phyloP scores from a whole-genome alignment of 2,329 filamentous ascomycete species.

The Simplicillium sp. region DNA sequence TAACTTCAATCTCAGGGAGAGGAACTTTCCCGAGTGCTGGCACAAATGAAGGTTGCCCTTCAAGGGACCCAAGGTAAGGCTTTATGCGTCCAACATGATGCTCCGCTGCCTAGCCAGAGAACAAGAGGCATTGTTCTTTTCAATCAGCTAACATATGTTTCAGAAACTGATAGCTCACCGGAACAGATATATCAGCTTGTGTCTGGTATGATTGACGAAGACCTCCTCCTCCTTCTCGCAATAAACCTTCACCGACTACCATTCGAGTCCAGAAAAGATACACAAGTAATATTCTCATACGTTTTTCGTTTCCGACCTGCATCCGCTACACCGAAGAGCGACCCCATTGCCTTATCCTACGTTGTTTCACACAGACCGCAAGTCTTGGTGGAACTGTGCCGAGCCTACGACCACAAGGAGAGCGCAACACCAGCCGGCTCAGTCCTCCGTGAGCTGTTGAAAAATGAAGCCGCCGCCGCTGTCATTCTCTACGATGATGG shows the following conservation, averaged over 20 bases:
- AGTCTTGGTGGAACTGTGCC: constrained; percentile 79
- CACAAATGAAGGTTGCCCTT: constrained; percentile 85
- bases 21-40: constrained; percentile 75
- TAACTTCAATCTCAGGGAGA: constrained; percentile 52
- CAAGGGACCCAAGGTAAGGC: constrained; percentile 79
- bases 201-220: constrained; percentile 76
- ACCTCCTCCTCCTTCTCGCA: constrained; percentile 77
- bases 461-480: constrained; percentile 83
- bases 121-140: not conserved
- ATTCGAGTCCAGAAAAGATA: constrained; percentile 94
- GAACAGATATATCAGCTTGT: constrained; percentile 85
- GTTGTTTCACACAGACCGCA: constrained; percentile 80
- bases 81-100: too few species aligned
- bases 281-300: constrained; percentile 91
- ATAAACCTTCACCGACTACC: constrained; percentile 75
- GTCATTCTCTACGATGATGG: constrained; percentile 91
- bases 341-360: constrained; percentile 80
- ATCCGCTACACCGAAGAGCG: constrained; percentile 54
- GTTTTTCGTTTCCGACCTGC: constrained; percentile 81
- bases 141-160: not conserved
- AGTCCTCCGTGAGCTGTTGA: constrained; percentile 77
- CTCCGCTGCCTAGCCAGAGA: too few species aligned
- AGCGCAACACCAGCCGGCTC: constrained; percentile 87
- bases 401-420: constrained; percentile 81
- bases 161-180: constrained; percentile 77